Evolutionary conservation across 768 basidiomycete genomes (phyloP).

Genomic region (Termitomyces sp.): DNA sequence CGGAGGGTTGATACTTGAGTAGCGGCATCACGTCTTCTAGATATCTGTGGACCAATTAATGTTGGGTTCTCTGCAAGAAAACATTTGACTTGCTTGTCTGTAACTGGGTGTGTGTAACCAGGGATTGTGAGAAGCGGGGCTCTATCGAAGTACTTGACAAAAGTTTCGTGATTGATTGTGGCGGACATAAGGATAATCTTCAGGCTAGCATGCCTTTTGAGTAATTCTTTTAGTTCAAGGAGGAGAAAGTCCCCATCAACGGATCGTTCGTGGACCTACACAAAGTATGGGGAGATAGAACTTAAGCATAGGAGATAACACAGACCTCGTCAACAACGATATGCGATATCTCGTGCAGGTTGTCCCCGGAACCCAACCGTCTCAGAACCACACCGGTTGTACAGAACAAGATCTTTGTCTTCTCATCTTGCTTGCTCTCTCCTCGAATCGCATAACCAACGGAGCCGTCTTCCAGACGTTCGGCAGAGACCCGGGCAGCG

Average conservation of each 20-base stretch:
- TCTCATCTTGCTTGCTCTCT: constrained; percentile 62
- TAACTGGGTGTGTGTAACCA: constrained; percentile 76
- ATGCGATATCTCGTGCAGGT: constrained; percentile 70
- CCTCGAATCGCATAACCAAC: constrained; percentile 91
- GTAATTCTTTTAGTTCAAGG: constrained; percentile 75
- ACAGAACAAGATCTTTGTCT: constrained; percentile 82
- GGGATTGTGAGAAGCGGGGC: constrained; percentile 85
- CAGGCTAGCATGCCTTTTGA: constrained; percentile 58
- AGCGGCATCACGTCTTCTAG: constrained; percentile 73
- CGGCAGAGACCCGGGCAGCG: constrained; percentile 80
- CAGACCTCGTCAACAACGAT: constrained; percentile 87
- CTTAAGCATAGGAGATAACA: background rate
- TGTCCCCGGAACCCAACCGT: constrained; percentile 71
- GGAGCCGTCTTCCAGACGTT: constrained; percentile 71
- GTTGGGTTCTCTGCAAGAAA: background rate
- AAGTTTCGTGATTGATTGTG: constrained; percentile 89
- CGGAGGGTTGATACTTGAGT: constrained; percentile 51
- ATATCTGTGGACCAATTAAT: constrained; percentile 45
- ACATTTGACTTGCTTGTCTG: constrained; percentile 52
- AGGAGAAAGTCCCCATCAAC: constrained; percentile 90
- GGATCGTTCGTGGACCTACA: constrained; percentile 85
- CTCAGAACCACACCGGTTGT: constrained; percentile 93
- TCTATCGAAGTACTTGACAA: constrained; percentile 74
- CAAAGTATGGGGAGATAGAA: background rate
- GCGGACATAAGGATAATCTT: constrained; percentile 92